Conservation (phyloP, 345 rosid genomes). For the Fremontodendron californicum region DNA sequence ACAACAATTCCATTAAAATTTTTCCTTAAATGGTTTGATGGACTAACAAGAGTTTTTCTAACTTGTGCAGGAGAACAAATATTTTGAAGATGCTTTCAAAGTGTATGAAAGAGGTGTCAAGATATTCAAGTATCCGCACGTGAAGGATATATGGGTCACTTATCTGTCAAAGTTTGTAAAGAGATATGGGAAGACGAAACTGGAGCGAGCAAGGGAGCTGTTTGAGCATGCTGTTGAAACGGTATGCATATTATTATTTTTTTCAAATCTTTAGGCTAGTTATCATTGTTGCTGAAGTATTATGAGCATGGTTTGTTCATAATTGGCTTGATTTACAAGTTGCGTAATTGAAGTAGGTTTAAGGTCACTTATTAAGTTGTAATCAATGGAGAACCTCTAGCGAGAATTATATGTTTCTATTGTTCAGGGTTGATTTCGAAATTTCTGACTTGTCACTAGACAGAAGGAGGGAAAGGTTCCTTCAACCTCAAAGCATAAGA, state of each 20-base stretch:
- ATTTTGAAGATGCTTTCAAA: slow-evolving; percentile 98
- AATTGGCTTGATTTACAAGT: neutral
- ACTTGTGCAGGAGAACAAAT: slow-evolving; percentile 66
- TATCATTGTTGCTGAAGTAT: neutral
- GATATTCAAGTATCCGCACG: slow-evolving; percentile 96
- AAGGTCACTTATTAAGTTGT: neutral
- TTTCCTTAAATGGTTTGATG: neutral
- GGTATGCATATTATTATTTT: neutral
- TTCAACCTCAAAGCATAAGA: neutral
- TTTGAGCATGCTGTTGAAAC: slow-evolving; percentile 86
- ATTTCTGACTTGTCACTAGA: neutral
- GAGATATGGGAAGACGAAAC: slow-evolving; percentile 83
- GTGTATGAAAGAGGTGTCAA: slow-evolving; percentile 97
- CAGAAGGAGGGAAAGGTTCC: neutral
- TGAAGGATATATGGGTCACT: slow-evolving; percentile 91
- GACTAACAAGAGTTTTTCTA: neutral
- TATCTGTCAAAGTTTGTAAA: slow-evolving; percentile 86
- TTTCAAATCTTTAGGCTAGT: neutral
- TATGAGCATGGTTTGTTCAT: neutral
- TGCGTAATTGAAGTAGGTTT: neutral
- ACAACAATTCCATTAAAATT: neutral
- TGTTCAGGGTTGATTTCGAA: neutral
- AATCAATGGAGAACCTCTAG: neutral
- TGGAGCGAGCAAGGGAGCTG: slow-evolving; percentile 92
- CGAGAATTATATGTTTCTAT: neutral